A percentile compares a stretch with the other conserved stretches of the same genome.
Evolutionary conservation across 1,284 basidiomycete species (phyloP).

Genomic region (Ustilago loliicola): DNA sequence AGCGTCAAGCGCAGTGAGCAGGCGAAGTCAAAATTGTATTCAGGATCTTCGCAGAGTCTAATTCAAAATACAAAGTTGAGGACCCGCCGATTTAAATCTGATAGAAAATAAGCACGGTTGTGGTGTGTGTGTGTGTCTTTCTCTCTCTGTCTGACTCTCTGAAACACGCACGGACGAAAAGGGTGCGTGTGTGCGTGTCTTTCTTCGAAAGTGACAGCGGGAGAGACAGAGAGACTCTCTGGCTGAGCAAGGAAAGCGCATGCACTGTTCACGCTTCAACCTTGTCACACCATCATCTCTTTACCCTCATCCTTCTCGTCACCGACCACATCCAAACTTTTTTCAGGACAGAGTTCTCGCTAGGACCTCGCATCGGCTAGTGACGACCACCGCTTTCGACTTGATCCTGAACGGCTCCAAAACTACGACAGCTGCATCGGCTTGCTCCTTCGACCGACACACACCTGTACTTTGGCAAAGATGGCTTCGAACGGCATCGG

Average conservation of each 20-base stretch:
- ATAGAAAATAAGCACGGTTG: slow-evolving; percentile 7
- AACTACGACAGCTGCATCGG: not conserved
- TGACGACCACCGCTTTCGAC: not conserved
- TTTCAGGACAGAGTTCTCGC: not conserved
- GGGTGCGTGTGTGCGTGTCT: slow-evolving; percentile 17
- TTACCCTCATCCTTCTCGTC: not conserved
- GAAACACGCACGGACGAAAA: slow-evolving; percentile 47
- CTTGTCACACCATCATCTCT: not conserved
- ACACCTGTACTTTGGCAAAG: slow-evolving; percentile 7
- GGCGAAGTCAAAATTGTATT: not conserved
- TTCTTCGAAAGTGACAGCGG: slow-evolving; percentile 9
- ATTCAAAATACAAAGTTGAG: not conserved
- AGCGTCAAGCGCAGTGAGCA: not conserved
- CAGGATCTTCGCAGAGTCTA: not conserved
- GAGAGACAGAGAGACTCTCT: not conserved
- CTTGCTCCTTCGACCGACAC: not conserved
- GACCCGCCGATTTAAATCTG: not conserved
- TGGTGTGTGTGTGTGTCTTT: slow-evolving; percentile 4
- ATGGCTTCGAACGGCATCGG: slow-evolving; percentile 62
- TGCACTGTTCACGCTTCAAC: not conserved
- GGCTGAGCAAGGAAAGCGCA: not conserved
- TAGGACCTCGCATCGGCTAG: not conserved
- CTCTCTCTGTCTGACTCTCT: not conserved
- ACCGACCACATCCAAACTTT: not conserved
- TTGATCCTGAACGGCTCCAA: not conserved